These are phyloP conservation scores for Monosporascus sp. DNA, from an alignment of 2,329 filamentous ascomycete genomes.

Conservation along the genomic window DNA sequence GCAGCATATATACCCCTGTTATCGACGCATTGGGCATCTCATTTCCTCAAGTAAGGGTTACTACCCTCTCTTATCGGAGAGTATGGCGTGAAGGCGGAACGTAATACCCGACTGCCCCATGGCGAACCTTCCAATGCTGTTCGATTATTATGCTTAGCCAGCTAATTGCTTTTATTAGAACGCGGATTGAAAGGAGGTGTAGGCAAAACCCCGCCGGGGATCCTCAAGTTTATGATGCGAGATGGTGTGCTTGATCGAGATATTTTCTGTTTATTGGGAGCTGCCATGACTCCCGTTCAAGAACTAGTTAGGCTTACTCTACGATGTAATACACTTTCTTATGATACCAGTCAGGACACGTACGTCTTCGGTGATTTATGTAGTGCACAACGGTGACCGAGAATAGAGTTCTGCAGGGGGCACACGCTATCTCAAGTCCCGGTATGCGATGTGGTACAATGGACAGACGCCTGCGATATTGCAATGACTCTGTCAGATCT, in stretches of 20 bases:
- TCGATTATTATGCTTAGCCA: conserved; percentile 23
- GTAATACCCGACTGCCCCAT: conserved; percentile 10
- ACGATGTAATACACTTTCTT: conserved; percentile 34
- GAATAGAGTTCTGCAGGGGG: too few relatives aligned
- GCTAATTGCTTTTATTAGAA: conserved; percentile 21
- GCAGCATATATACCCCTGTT: conserved; percentile 13
- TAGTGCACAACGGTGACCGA: too few relatives aligned
- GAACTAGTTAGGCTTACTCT: conserved; percentile 28
- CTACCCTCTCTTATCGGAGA: conserved; percentile 15
- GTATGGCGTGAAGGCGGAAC: conserved; percentile 19
- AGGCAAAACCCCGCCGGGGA: conserved; percentile 8
- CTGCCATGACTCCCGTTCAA: conserved; percentile 23
- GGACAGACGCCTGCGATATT: too few relatives aligned
- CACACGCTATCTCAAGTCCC: too few relatives aligned
- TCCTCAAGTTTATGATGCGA: conserved; percentile 9
- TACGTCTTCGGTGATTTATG: too few relatives aligned
- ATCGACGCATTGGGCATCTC: conserved; percentile 10
- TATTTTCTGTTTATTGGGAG: conserved; percentile 13
- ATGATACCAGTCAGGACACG: conserved; percentile 39
- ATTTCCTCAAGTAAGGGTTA: conserved; percentile 12
- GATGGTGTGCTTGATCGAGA: conserved; percentile 15
- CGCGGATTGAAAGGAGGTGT: not conserved
- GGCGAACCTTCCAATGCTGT: conserved; percentile 15
- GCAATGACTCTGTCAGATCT: too few relatives aligned
- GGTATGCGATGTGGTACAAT: too few relatives aligned